These are phyloP conservation scores for Dothistroma pini DNA, from an alignment of 2,329 filamentous ascomycete species.

Conservation along the genomic window DNA sequence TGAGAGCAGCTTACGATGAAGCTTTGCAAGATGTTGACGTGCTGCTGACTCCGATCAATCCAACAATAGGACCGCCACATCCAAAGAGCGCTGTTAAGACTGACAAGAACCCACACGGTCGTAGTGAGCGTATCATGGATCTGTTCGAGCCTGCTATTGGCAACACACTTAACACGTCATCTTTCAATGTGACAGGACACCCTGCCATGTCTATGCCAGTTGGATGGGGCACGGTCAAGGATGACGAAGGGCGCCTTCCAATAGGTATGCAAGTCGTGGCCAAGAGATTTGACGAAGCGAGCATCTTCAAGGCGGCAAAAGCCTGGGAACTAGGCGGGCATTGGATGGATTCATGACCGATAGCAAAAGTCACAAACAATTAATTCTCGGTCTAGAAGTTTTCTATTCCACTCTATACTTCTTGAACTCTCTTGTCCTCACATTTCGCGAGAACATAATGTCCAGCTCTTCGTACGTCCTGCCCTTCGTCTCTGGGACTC, in stretches of 20 bases:
- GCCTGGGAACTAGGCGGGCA: constrained; percentile 36
- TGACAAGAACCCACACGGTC: constrained; percentile 25
- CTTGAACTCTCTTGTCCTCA: constrained; percentile 37
- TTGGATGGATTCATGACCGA: constrained; percentile 20
- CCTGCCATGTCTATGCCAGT: constrained; percentile 49
- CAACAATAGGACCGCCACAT: constrained; percentile 45
- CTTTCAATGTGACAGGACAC: constrained; percentile 52
- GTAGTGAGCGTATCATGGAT: constrained; percentile 35
- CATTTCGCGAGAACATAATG: constrained; percentile 40
- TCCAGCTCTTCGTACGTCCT: constrained; percentile 44
- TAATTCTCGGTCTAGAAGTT: no score
- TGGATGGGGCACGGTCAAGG: constrained; percentile 30
- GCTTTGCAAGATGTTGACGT: constrained; percentile 46
- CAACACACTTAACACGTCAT: constrained; percentile 43
- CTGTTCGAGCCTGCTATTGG: constrained; percentile 46
- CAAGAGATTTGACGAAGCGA: constrained; percentile 35
- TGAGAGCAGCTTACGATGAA: constrained; percentile 48
- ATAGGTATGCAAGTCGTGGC: constrained; percentile 39
- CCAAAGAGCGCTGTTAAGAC: constrained; percentile 26
- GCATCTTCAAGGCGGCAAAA: constrained; percentile 35
- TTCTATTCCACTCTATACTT: constrained; percentile 26
- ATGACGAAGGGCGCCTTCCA: constrained; percentile 31
- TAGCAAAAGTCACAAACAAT: no score
- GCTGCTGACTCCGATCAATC: constrained; percentile 48
- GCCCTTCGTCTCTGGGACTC: constrained; percentile 41